phyloP scores from a whole-genome alignment of 192 early-diverging fungal genomes.

The Linnemannia schmuckeri region DNA sequence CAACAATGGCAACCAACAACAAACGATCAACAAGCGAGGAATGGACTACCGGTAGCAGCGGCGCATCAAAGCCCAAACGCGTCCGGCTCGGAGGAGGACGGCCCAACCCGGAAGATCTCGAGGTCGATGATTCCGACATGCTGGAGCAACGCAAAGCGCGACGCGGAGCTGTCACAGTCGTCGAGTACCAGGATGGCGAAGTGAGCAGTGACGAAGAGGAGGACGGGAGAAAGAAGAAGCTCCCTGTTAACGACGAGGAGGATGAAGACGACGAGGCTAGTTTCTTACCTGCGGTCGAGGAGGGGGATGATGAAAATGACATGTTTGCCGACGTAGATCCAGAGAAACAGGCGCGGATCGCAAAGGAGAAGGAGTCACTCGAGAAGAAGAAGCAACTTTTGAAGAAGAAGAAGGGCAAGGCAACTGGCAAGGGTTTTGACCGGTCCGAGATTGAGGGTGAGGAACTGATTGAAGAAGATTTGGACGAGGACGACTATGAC shows the following conservation, averaged over 20 bases:
- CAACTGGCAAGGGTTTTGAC: constrained; percentile 9
- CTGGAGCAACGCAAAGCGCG: constrained; percentile 64
- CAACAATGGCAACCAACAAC: constrained; percentile 14
- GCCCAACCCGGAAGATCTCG: not conserved
- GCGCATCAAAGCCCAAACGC: constrained; percentile 26
- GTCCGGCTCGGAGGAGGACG: constrained; percentile 47
- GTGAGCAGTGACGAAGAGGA: constrained; percentile 55
- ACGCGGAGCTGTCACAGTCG: constrained; percentile 62
- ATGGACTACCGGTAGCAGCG: not conserved
- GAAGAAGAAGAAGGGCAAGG: constrained; percentile 21
- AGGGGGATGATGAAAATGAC: constrained; percentile 62
- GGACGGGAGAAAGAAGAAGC: constrained; percentile 39
- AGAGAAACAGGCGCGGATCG: constrained; percentile 23
- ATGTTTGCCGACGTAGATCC: constrained; percentile 67
- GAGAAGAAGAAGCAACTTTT: constrained; percentile 43
- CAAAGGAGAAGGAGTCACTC: not conserved
- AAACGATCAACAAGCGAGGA: constrained; percentile 37
- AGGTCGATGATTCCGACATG: constrained; percentile 62
- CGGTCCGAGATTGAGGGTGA: constrained; percentile 67
- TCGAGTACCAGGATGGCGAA: constrained; percentile 59
- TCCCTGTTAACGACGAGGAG: constrained; percentile 32
- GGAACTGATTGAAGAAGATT: constrained; percentile 60
- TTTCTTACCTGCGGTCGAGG: constrained; percentile 36
- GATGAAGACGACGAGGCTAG: constrained; percentile 18
- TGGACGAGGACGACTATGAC: constrained; percentile 65